Evolutionary conservation across 2,329 filamentous ascomycete species (phyloP).

Genomic region (Mycosphaerella sp.): DNA sequence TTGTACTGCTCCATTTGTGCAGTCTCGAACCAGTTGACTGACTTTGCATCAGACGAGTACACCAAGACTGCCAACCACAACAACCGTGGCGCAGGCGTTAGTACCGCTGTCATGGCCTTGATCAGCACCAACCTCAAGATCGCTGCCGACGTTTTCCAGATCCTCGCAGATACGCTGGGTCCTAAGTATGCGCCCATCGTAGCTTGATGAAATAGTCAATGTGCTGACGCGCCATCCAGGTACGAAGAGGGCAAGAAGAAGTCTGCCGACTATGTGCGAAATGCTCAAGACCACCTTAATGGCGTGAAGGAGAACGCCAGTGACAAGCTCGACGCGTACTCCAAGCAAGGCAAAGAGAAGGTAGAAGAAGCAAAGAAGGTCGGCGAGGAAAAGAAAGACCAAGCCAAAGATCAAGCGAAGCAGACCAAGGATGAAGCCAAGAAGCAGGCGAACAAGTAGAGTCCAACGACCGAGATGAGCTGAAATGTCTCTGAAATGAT

Average conservation of each 20-base stretch:
- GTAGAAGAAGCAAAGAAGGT: conserved; percentile 26
- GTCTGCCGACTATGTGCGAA: conserved; percentile 26
- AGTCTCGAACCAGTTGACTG: conserved; percentile 4
- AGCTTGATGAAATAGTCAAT: not conserved
- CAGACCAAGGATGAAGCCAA: conserved; percentile 25
- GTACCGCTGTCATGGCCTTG: conserved; percentile 30
- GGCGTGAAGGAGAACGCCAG: conserved; percentile 25
- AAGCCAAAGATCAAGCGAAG: conserved; percentile 29
- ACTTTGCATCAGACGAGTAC: conserved; percentile 32
- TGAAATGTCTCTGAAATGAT: conserved; percentile 4
- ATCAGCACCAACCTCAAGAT: conserved; percentile 33
- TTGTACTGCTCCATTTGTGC: not conserved
- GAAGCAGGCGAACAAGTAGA: conserved; percentile 26
- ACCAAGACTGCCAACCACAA: conserved; percentile 34
- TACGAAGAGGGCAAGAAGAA: conserved; percentile 35
- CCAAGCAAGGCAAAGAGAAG: conserved; percentile 30
- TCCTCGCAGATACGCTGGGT: conserved; percentile 7
- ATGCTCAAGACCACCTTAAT: conserved; percentile 26
- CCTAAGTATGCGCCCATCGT: conserved; percentile 1
- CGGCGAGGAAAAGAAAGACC: conserved; percentile 25
- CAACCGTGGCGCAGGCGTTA: conserved; percentile 27
- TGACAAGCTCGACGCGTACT: conserved; percentile 29
- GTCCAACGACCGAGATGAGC: not conserved
- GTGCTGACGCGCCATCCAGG: conserved; percentile 17
- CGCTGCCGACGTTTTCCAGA: conserved; percentile 30